These are phyloP conservation scores for Penicillium rolfsii DNA, from an alignment of 2,329 filamentous ascomycete species.

Conservation along the genomic window DNA sequence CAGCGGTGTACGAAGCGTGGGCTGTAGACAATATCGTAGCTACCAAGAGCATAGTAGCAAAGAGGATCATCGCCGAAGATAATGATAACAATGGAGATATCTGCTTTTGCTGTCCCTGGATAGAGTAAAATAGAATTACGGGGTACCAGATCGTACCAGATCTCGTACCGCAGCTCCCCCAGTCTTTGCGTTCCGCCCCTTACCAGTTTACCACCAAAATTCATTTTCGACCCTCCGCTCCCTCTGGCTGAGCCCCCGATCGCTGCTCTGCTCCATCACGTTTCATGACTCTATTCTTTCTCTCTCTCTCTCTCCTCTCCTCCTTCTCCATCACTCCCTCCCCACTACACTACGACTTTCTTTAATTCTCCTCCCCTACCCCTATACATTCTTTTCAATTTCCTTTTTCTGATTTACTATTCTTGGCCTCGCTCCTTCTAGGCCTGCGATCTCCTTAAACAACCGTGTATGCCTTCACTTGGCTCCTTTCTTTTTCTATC, in stretches of 20 bases:
- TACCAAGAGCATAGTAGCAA: neutral
- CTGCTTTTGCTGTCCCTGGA: neutral
- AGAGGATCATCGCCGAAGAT: too few relatives aligned
- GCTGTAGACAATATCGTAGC: neutral
- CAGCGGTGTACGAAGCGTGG: neutral
- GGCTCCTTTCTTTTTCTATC: constrained; percentile 30
- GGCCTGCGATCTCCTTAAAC: constrained; percentile 31
- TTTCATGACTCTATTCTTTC: neutral
- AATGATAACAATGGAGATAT: too few relatives aligned
- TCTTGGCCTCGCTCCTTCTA: constrained; percentile 27
- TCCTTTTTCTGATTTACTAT: constrained; percentile 20
- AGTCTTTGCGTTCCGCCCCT: constrained; percentile 16
- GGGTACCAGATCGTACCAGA: constrained; percentile 2
- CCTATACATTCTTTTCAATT: constrained; percentile 23
- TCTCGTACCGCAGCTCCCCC: constrained; percentile 5
- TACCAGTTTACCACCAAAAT: constrained; percentile 3
- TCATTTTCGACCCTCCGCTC: neutral
- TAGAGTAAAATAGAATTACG: neutral
- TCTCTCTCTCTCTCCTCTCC: neutral
- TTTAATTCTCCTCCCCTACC: constrained; percentile 19
- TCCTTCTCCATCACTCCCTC: neutral
- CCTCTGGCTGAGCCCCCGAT: neutral
- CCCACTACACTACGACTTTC: constrained; percentile 13
- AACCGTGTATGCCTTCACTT: constrained; percentile 22
- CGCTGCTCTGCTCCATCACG: neutral